Base-by-base conservation (phyloP, 2,329 filamentous ascomycete genomes). In the Phoma sp. region DNA sequence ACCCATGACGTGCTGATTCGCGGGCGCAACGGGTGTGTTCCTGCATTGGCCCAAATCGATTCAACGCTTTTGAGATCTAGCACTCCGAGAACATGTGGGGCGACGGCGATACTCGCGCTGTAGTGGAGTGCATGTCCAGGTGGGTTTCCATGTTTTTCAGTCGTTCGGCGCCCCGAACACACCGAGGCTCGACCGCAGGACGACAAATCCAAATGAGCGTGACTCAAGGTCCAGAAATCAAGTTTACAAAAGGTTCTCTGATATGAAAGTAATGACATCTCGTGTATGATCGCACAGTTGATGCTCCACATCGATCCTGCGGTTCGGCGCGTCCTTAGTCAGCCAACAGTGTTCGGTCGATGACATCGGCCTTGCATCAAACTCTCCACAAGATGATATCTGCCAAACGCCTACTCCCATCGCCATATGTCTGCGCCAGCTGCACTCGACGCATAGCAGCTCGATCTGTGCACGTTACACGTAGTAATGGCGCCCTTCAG, bases 351-450 rank as follows among this genome's bases (percentile, higher is more conserved):
- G 51, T 37, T 39, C 51, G 20, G 21, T 54, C 32, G 43, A 43
- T 50, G 53, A 50, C 57, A 52, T 30, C 42, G 29, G 50, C 32
- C 37, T 42, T 28, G 50, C 48, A 36, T 38, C 25, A 18, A 38
- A 55, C 54, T 45, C 55, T 50, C 21, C 45, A 57, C 64, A 69
- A 49, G 37, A 73, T 72, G 69, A 53, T 62, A 26, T 36, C 57
- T 28, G 47, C 56, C 29, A 62, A 56, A 45, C 58, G 59, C 39
- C 30, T 62, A 7, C 26, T 47, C 4, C 29, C 25, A 36, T 49
- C 53, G 32, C 53, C 54, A 17, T 68, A 67, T 47, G 45, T 70
- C 39, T 73, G 71, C 60, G 47, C 63, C 43, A 66, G 54, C 56
- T 74, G 69, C 56, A 61, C 48, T n/a, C 62, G 61, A 49, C 59